Evolutionary conservation across 2,329 filamentous ascomycete species (phyloP).

Genomic region (Zarea fungicola): DNA sequence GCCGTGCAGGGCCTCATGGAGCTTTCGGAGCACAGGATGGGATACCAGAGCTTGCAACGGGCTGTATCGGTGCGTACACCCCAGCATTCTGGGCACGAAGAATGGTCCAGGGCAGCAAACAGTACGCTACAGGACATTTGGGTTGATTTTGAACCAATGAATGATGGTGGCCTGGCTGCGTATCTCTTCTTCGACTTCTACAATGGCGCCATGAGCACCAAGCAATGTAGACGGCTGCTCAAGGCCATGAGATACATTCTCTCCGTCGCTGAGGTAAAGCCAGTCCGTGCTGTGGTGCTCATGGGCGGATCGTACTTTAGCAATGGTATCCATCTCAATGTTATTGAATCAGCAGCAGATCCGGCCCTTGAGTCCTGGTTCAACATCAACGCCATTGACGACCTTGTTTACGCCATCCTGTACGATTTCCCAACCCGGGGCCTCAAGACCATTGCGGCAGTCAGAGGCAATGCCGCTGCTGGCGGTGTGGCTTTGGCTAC

Average conservation of each 20-base stretch:
- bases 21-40: conserved; percentile 21
- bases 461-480: conserved; percentile 37
- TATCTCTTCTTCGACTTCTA: conserved; percentile 39
- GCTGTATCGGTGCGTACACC: conserved; percentile 15
- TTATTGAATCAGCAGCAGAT: conserved; percentile 34
- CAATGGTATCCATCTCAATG: conserved; percentile 39
- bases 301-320: conserved; percentile 36
- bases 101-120: conserved; percentile 25
- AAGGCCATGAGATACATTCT: conserved; percentile 31
- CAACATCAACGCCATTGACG: conserved; percentile 40
- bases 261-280: conserved; percentile 18
- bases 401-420: conserved; percentile 33
- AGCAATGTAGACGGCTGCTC: conserved; percentile 32
- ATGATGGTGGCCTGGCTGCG: conserved; percentile 23
- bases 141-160: conserved; percentile 27
- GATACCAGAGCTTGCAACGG: conserved; percentile 20
- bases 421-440: conserved; percentile 30
- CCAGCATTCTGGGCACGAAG: conserved; percentile 14
- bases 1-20: conserved; percentile 29
- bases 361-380: conserved; percentile 35
- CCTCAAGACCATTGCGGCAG: conserved; percentile 33
- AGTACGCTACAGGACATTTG: conserved; percentile 35
- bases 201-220: conserved; percentile 38
- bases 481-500: conserved; percentile 38
- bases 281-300: conserved; percentile 34